A percentile compares a stretch with the other conserved stretches of the same genome.
Evolutionary conservation across 768 basidiomycete genomes (phyloP).

Genomic region (Trametopsis cervina): DNA sequence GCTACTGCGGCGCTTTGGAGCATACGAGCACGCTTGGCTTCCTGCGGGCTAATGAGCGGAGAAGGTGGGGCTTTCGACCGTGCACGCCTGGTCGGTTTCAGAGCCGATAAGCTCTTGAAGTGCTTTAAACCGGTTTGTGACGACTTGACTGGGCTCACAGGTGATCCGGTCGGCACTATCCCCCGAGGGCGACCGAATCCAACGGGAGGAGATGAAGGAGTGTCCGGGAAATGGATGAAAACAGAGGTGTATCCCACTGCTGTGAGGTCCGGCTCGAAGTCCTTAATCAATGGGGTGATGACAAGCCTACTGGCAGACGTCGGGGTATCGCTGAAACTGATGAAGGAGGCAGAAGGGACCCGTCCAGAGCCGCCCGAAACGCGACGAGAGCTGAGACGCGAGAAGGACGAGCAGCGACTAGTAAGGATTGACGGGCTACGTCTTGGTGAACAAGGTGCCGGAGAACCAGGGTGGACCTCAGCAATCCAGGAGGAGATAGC

Average conservation of each 20-base stretch:
- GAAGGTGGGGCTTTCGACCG: conserved; percentile 30
- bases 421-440: conserved; percentile 21
- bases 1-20: conserved; percentile 25
- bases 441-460: conserved; percentile 33
- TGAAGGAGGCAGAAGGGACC: conserved; percentile 39
- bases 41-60: conserved; percentile 10
- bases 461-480: conserved; percentile 64
- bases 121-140: conserved; percentile 30
- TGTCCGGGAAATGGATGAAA: conserved; percentile 52
- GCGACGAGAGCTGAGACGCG: conserved; percentile 17
- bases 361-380: conserved; percentile 34
- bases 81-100: conserved; percentile 28
- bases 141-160: conserved; percentile 14
- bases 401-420: conserved; percentile 25
- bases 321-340: conserved; percentile 36
- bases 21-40: conserved; percentile 13
- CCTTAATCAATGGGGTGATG: conserved; percentile 38
- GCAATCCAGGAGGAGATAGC: conserved; percentile 57
- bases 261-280: conserved; percentile 48
- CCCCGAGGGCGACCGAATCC: conserved; percentile 15
- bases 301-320: conserved; percentile 21
- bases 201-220: conserved; percentile 29
- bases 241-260: conserved; percentile 59
- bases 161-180: conserved; percentile 7
- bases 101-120: conserved; percentile 46